A percentile compares a stretch with the other conserved stretches of the same genome.
phyloP scores from a whole-genome alignment of 345 rosid genomes.

The Capsella bursapastoris region DNA sequence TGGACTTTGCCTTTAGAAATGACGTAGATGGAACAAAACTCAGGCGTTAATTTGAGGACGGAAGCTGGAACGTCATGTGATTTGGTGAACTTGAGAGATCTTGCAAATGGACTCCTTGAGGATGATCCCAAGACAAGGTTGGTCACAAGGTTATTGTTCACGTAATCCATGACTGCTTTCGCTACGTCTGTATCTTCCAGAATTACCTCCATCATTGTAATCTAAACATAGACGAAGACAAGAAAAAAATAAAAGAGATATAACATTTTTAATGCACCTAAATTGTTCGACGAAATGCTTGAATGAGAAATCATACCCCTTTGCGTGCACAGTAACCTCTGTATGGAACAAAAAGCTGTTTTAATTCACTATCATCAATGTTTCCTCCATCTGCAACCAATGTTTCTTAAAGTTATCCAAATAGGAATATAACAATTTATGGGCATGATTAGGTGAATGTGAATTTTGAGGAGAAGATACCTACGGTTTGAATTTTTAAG shows the following conservation, averaged over 20 bases:
- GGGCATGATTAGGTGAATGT: background rate
- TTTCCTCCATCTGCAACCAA: slow-evolving; percentile 41
- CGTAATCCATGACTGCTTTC: slow-evolving; percentile 65
- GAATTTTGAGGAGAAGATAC: slow-evolving; percentile 49
- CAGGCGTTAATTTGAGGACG: slow-evolving; percentile 63
- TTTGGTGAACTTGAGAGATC: slow-evolving; percentile 66
- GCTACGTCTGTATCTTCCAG: slow-evolving; percentile 66
- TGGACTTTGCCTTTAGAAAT: slow-evolving; percentile 79
- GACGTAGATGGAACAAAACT: slow-evolving; percentile 74
- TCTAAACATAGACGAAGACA: slow-evolving; percentile 43
- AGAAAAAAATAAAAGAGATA: too few relatives aligned
- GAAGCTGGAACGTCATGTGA: slow-evolving; percentile 55
- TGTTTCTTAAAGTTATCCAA: background rate
- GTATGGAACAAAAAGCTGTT: slow-evolving; percentile 62
- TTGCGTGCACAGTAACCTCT: slow-evolving; percentile 86
- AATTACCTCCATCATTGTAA: slow-evolving; percentile 60
- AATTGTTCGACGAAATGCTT: slow-evolving; percentile 15
- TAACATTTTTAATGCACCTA: too few relatives aligned
- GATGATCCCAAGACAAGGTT: slow-evolving; percentile 73
- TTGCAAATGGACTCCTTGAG: slow-evolving; percentile 62
- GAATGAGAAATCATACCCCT: slow-evolving; percentile 57
- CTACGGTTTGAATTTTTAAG: slow-evolving; percentile 61
- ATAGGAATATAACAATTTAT: background rate
- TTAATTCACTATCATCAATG: slow-evolving; percentile 48
- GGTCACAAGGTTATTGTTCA: slow-evolving; percentile 56